Evolutionary conservation across 2,329 filamentous ascomycete genomes (phyloP), one percentile per base, ranked within the genome.

Genomic region (Diplodia sapinea): DNA sequence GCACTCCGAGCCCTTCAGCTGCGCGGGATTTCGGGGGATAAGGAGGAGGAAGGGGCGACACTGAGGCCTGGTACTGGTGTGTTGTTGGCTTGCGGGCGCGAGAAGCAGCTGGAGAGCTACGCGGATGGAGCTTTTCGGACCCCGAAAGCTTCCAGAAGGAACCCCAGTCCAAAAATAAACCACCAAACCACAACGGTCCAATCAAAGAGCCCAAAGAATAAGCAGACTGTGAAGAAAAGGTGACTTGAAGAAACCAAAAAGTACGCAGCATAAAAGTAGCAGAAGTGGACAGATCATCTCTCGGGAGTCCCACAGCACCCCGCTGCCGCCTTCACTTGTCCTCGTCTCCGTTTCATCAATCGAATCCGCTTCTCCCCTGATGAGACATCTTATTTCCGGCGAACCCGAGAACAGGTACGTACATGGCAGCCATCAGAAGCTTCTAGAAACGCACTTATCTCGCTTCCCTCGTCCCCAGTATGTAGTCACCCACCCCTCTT

Each of bases 221-320:
- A 20, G 20, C 17, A 20, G n/a, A 17, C 20, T n/a, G n/a, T 11
- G 43, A 47, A 47, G 43, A 20, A 47, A 20, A 47, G 43, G 43
- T 47, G 40, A n/a, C 40, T 17, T n/a, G 40, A 36, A 36, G 40
- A 47, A n/a, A 47, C 40, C 8, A n/a, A 26, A 9, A 12, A 4
- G 31, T 33, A 33, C 20, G 38, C 26, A 29, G 7, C 23, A 20
- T 2, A 55, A 20, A 55, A 23, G 5, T 8, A 7, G 3, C 20
- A 29, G 56, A 36, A 29, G 59, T 50, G 59, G 59, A 47, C 56
- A 59, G 52, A 55, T 54, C 15, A 26, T 26, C 26, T 55, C 51
- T 55, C 26, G 40, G 40, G 17, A 20, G 40, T 47, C 40, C 40
- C 40, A 6, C 51, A 33, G 26, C 51, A 20, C 12, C 23, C 23